Evolutionary conservation across 2,329 filamentous ascomycete genomes (phyloP).

Genomic region (Pseudogymnoascus sp.): DNA sequence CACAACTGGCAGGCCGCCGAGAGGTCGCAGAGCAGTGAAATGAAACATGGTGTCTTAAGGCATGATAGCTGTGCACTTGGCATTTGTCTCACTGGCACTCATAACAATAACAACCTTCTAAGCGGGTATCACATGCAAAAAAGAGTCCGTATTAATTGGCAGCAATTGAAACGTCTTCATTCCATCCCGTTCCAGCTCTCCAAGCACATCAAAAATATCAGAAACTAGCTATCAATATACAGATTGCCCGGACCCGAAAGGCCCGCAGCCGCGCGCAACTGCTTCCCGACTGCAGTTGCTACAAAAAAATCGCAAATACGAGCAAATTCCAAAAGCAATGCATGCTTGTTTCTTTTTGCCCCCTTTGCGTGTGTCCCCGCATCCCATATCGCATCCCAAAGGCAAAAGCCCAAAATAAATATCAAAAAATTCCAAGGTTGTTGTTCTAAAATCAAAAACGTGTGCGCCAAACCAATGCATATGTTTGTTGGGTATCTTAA

Average conservation of each 20-base stretch:
- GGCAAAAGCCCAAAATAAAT: background rate
- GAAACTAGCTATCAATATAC: background rate
- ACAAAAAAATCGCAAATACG: background rate
- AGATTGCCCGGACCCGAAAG: background rate
- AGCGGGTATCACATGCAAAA: background rate
- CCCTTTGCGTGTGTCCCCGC: background rate
- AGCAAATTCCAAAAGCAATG: background rate
- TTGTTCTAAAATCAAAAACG: constrained; percentile 4
- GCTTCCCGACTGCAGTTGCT: background rate
- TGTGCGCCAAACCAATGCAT: constrained; percentile 6
- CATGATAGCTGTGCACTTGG: background rate
- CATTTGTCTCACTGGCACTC: background rate
- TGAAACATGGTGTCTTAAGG: background rate
- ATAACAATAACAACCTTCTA: background rate
- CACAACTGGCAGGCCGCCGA: background rate
- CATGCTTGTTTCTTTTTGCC: background rate
- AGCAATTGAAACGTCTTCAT: constrained; percentile 1
- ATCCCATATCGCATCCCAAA: background rate
- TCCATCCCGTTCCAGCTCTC: background rate
- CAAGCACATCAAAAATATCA: background rate
- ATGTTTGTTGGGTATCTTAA: constrained; percentile 13
- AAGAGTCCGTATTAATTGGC: background rate
- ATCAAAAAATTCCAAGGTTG: background rate
- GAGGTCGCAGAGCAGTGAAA: background rate
- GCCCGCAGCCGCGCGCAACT: background rate